Evolutionary conservation across 2,329 filamentous ascomycete genomes (phyloP).

Genomic region (Colletotrichum siamense): DNA sequence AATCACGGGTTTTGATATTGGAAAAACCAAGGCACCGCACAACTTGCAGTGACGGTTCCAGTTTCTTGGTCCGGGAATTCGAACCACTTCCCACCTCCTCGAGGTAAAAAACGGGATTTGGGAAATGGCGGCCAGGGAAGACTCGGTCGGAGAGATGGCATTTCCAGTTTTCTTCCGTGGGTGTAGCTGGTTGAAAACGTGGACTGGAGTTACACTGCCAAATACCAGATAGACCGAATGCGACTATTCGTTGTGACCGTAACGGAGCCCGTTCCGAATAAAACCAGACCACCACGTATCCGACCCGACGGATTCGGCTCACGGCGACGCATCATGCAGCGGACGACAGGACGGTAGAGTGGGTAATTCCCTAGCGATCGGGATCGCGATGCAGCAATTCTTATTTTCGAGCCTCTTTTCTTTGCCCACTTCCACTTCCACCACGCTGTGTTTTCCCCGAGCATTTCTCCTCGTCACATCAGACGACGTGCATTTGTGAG

Average conservation of each 20-base stretch:
- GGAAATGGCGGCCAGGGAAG: background rate
- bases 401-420: background rate
- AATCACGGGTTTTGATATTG: background rate
- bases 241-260: background rate
- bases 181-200: background rate
- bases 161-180: background rate
- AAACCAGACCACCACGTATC: background rate
- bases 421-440: background rate
- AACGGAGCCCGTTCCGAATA: constrained; percentile 3
- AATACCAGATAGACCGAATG: background rate
- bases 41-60: background rate
- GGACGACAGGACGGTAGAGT: background rate
- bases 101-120: background rate
- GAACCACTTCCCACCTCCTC: background rate
- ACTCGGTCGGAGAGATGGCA: background rate
- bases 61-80: background rate
- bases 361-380: background rate
- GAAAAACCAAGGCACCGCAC: background rate
- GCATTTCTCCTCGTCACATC: background rate
- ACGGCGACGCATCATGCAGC: background rate
- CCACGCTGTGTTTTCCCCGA: background rate
- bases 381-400: background rate
- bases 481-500: background rate
- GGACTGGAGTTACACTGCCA: background rate
- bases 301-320: background rate